Percentiles rank a stretch among this genome's conserved stretches.
These are phyloP conservation scores for Dalbergia oliveri DNA, from an alignment of 306 rosid genomes.

Conservation along the genomic window DNA sequence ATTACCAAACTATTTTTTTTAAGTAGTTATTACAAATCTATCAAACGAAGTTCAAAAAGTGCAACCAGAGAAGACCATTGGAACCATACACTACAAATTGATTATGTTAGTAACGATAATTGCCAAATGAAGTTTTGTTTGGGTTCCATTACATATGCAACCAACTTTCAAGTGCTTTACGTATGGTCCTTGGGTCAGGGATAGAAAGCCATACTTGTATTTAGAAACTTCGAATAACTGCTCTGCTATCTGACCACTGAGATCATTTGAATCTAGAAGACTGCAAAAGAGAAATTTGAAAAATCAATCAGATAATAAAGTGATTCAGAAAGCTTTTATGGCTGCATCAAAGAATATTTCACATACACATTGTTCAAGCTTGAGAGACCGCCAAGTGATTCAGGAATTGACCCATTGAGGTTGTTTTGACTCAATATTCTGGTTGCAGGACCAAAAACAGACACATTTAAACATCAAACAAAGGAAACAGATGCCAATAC, in stretches of 20 bases:
- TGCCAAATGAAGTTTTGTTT: slow-evolving; percentile 13
- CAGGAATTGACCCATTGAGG: slow-evolving; percentile 80
- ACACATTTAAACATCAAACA: slow-evolving; percentile 34
- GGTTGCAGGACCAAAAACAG: slow-evolving; percentile 49
- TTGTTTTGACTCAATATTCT: slow-evolving; percentile 83
- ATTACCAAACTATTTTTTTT: slow-evolving; percentile 29
- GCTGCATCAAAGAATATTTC: slow-evolving; percentile 34
- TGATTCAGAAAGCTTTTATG: slow-evolving; percentile 17
- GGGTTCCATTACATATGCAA: not conserved
- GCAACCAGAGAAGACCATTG: slow-evolving; percentile 22
- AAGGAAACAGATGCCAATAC: slow-evolving; percentile 35
- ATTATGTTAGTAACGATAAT: slow-evolving; percentile 22
- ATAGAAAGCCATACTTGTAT: slow-evolving; percentile 67
- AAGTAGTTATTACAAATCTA: slow-evolving; percentile 9
- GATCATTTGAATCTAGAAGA: slow-evolving; percentile 70
- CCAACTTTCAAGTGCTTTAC: slow-evolving; percentile 2
- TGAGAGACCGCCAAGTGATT: slow-evolving; percentile 69
- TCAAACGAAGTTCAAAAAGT: slow-evolving; percentile 13
- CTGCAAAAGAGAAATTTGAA: slow-evolving; percentile 62
- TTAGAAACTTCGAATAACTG: slow-evolving; percentile 62
- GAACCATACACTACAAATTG: slow-evolving; percentile 33
- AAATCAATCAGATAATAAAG: slow-evolving; percentile 47
- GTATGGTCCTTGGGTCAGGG: not conserved
- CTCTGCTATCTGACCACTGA: slow-evolving; percentile 77
- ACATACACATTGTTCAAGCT: slow-evolving; percentile 75